These are phyloP conservation scores for Talaromyces sp. DNA, from an alignment of 2,329 filamentous ascomycete genomes.

Conservation along the genomic window DNA sequence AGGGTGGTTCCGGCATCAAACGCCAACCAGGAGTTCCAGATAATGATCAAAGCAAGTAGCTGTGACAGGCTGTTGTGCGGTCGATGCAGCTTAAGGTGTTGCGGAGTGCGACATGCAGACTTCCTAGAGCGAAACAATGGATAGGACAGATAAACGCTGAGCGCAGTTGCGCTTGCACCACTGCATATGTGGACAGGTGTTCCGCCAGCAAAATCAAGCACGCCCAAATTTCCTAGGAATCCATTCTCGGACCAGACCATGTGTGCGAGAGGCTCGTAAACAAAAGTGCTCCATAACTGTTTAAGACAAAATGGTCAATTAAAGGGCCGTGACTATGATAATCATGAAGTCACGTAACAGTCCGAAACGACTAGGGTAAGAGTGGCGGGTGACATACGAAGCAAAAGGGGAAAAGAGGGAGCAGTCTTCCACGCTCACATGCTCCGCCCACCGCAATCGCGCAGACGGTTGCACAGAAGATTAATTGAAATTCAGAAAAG, in stretches of 20 bases:
- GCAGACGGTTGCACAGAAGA: constrained; percentile 49
- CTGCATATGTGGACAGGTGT: constrained; percentile 42
- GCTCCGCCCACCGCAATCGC: constrained; percentile 48
- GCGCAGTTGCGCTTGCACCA: constrained; percentile 39
- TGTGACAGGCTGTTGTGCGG: constrained; percentile 48
- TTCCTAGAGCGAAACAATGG: constrained; percentile 45
- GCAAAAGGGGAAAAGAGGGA: constrained; percentile 47
- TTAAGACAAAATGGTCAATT: background rate
- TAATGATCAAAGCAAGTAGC: constrained; percentile 46
- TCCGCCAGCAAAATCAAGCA: constrained; percentile 45
- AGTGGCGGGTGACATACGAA: constrained; percentile 27
- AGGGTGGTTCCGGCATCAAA: constrained; percentile 49
- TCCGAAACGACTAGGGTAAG: too few relatives aligned
- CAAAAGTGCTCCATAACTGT: constrained; percentile 47
- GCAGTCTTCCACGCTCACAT: constrained; percentile 45
- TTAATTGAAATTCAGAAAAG: constrained; percentile 50
- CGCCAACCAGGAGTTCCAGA: constrained; percentile 50
- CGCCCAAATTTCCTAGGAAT: constrained; percentile 41
- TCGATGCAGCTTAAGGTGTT: constrained; percentile 44
- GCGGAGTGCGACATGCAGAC: constrained; percentile 42
- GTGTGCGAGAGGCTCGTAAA: constrained; percentile 46
- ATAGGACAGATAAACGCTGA: constrained; percentile 49
- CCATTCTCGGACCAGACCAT: constrained; percentile 47
- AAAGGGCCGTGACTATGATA: background rate
- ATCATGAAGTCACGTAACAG: background rate